Evolutionary conservation across 805 yeast genomes (phyloP).

Genomic region (Saturnispora gosingensis): DNA sequence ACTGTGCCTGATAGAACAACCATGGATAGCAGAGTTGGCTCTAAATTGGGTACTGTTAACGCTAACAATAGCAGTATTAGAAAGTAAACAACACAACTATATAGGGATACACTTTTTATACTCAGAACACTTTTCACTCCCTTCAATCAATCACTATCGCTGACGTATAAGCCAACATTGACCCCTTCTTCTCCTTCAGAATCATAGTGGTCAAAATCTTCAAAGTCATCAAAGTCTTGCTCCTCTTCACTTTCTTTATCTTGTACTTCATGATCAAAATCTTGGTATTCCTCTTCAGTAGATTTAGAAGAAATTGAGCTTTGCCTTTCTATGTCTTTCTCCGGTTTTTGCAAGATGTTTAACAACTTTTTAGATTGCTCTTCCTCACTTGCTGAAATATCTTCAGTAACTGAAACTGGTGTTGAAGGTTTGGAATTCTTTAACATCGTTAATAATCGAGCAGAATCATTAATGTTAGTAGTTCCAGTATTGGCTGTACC

Average conservation of each 20-base stretch:
- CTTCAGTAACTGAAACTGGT: not conserved
- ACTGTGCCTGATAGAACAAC: conserved; percentile 67
- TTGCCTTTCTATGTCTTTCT: not conserved
- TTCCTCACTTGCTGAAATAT: not conserved
- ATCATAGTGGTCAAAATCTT: conserved; percentile 15
- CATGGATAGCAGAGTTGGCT: conserved; percentile 67
- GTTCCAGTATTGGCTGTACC: not conserved
- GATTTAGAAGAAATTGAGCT: not conserved
- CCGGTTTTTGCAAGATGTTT: not conserved
- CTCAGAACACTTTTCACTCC: not conserved
- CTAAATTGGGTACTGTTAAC: conserved; percentile 11
- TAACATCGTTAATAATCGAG: conserved; percentile 1
- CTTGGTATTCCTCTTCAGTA: not conserved
- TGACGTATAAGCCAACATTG: conserved; percentile 10
- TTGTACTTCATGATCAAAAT: not conserved
- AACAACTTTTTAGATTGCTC: not conserved
- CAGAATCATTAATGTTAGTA: not conserved
- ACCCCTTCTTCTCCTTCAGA: conserved; percentile 14
- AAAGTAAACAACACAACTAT: not conserved
- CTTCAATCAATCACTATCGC: conserved; percentile 1
- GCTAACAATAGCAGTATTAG: not conserved
- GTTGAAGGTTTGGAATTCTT: conserved; percentile 1
- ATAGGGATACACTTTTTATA: not conserved
- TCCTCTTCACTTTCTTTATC: not conserved
- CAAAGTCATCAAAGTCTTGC: conserved; percentile 14